Evolutionary conservation across 2,329 filamentous ascomycete genomes (phyloP).

Genomic region (Diaporthe vexans): DNA sequence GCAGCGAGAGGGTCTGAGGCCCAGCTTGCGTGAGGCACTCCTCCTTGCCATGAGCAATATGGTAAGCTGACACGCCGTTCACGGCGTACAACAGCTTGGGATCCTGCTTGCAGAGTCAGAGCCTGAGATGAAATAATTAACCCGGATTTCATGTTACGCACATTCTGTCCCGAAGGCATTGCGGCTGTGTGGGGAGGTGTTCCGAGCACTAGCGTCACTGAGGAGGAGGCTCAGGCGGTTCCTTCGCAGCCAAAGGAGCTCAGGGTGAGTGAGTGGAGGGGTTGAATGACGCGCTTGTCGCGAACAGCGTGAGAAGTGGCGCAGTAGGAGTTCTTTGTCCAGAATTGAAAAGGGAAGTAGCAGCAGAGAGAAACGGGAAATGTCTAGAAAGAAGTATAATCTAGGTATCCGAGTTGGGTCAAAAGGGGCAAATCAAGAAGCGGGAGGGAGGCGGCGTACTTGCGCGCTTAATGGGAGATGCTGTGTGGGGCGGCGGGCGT

Average conservation of each 20-base stretch:
- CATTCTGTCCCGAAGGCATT: conserved; percentile 63
- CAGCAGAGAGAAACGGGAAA: not conserved
- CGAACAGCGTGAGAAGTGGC: not conserved
- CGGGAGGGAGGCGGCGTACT: conserved; percentile 11
- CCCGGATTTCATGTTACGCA: conserved; percentile 45
- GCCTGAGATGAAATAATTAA: not conserved
- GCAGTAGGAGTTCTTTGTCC: not conserved
- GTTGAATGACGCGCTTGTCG: conserved; percentile 18
- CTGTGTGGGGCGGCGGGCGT: conserved; percentile 26
- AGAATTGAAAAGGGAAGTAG: not conserved
- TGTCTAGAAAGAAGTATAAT: not conserved
- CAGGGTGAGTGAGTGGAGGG: not conserved
- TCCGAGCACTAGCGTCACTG: not conserved
- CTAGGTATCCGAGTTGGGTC: conserved; percentile 3
- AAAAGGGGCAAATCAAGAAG: conserved; percentile 12
- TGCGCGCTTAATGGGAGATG: conserved; percentile 24
- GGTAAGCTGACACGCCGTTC: conserved; percentile 90
- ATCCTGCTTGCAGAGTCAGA: conserved; percentile 57
- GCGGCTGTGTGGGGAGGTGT: conserved; percentile 24
- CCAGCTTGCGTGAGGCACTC: conserved; percentile 85
- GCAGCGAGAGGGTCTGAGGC: conserved; percentile 89
- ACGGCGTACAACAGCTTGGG: conserved; percentile 79
- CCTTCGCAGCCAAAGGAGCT: conserved; percentile 26
- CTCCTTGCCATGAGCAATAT: conserved; percentile 90
- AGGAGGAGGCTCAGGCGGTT: not conserved